phyloP scores from a whole-genome alignment of 106 monocot species.

The Dendrobium nobile region DNA sequence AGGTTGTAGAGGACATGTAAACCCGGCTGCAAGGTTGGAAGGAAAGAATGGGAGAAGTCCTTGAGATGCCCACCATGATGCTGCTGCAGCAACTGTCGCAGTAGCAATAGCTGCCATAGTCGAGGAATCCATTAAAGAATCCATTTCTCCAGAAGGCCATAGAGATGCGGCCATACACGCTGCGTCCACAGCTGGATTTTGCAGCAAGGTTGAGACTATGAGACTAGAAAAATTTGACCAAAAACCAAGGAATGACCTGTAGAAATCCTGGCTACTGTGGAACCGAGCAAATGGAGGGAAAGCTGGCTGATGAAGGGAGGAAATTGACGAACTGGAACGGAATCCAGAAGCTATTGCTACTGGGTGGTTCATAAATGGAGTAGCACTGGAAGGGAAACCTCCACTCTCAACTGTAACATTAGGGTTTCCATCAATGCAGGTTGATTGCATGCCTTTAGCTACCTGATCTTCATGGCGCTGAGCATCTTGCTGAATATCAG shows the following conservation, averaged over 20 bases:
- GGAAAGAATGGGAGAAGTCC: slow-evolving; percentile 61
- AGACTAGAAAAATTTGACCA: slow-evolving; percentile 64
- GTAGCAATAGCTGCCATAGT: slow-evolving; percentile 57
- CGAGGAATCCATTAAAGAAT: slow-evolving; percentile 26
- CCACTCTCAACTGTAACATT: slow-evolving; percentile 11
- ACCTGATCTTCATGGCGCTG: not conserved
- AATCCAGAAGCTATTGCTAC: slow-evolving; percentile 14
- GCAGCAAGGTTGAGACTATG: slow-evolving; percentile 56
- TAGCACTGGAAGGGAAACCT: slow-evolving; percentile 13
- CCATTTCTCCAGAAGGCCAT: slow-evolving; percentile 43
- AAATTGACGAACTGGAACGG: slow-evolving; percentile 14
- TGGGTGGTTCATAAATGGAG: slow-evolving; percentile 13
- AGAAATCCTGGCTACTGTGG: slow-evolving; percentile 26
- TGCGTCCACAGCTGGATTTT: slow-evolving; percentile 78
- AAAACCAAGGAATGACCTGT: slow-evolving; percentile 36
- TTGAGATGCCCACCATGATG: slow-evolving; percentile 83
- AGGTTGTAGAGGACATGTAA: slow-evolving; percentile 20
- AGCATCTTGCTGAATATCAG: not conserved
- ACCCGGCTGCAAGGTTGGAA: slow-evolving; percentile 34
- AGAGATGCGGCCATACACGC: slow-evolving; percentile 73
- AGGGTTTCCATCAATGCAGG: slow-evolving; percentile 8
- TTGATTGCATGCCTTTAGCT: not conserved
- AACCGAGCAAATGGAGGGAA: slow-evolving; percentile 43
- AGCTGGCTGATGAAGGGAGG: slow-evolving; percentile 7
- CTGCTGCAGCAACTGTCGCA: slow-evolving; percentile 85